A percentile compares a stretch with the other conserved stretches of the same genome.
phyloP scores from a whole-genome alignment of 2,329 filamentous ascomycete species.

The Mariannaea sp. region DNA sequence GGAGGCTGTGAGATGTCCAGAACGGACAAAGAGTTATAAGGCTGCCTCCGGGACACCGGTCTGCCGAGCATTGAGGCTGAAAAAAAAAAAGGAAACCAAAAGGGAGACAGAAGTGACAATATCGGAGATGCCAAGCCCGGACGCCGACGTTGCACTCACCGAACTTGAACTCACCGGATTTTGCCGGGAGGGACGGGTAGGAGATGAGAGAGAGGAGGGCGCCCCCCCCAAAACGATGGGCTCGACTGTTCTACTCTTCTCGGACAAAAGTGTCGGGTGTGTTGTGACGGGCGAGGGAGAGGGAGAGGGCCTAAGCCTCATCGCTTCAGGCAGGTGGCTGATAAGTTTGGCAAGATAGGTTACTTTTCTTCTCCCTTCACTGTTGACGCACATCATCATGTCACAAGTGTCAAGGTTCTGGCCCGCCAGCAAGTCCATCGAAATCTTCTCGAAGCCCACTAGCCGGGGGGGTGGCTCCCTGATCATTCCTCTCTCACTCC shows the following conservation, averaged over 20 bases:
- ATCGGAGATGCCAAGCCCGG: conserved; percentile 13
- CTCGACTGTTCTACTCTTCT: too few relatives aligned
- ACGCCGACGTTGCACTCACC: conserved; percentile 8
- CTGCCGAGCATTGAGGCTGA: too few relatives aligned
- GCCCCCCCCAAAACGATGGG: too few relatives aligned
- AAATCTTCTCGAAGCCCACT: conserved; percentile 19
- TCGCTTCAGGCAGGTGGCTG: not conserved
- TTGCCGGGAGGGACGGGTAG: too few relatives aligned
- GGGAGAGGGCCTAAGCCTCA: not conserved
- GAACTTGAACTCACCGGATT: conserved; percentile 11
- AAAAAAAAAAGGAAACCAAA: not conserved
- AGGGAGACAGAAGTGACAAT: not conserved
- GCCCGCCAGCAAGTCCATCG: conserved; percentile 10
- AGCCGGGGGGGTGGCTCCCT: conserved; percentile 4
- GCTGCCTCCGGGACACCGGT: too few relatives aligned
- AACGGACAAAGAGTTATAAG: too few relatives aligned
- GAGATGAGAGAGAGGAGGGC: too few relatives aligned
- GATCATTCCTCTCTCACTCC: not conserved
- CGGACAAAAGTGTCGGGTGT: too few relatives aligned
- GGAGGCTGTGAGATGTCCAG: too few relatives aligned
- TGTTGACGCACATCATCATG: conserved; percentile 17
- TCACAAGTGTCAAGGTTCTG: too few relatives aligned
- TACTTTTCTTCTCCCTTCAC: too few relatives aligned
- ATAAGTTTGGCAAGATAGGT: not conserved
- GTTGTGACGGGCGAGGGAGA: not conserved